Evolutionary conservation across 768 basidiomycete genomes (phyloP).

Genomic region (Termitomyces sp.): DNA sequence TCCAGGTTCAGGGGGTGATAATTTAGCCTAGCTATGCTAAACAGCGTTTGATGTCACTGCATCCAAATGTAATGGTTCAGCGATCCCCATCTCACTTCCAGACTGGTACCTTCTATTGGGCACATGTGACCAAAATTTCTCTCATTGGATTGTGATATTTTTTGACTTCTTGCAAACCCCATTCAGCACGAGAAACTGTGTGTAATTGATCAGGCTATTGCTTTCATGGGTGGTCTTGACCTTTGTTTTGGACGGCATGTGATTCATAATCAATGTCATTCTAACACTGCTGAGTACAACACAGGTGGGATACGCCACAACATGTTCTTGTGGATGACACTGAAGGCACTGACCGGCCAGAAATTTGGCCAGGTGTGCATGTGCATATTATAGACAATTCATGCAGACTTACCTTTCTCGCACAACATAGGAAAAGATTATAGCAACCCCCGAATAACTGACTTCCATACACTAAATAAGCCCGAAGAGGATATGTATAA

Average conservation of each 20-base stretch:
- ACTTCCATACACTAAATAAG: slow-evolving; percentile 83
- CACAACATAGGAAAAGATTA: slow-evolving; percentile 78
- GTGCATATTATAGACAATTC: neutral
- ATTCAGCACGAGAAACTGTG: slow-evolving; percentile 93
- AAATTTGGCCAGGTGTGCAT: slow-evolving; percentile 91
- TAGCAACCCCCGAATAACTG: slow-evolving; percentile 81
- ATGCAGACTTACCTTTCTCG: neutral
- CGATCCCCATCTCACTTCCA: slow-evolving; percentile 97
- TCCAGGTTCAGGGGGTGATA: neutral
- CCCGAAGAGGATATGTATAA: slow-evolving; percentile 97
- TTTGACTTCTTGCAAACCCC: slow-evolving; percentile 2
- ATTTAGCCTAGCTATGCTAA: slow-evolving; percentile 68
- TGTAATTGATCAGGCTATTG: slow-evolving; percentile 94
- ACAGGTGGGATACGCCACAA: slow-evolving; percentile 93
- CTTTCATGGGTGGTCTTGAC: slow-evolving; percentile 97
- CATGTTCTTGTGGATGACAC: slow-evolving; percentile 87
- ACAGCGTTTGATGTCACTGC: slow-evolving; percentile 68
- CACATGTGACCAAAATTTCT: slow-evolving; percentile 61
- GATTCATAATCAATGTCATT: neutral
- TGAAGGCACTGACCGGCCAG: slow-evolving; percentile 50
- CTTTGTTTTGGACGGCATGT: slow-evolving; percentile 81
- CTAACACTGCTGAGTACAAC: neutral
- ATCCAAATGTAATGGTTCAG: slow-evolving; percentile 93
- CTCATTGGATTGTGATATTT: neutral
- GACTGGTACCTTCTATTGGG: slow-evolving; percentile 98